These are phyloP conservation scores for Fibroporia radiculosa DNA, from an alignment of 768 basidiomycete species.

Conservation along the genomic window DNA sequence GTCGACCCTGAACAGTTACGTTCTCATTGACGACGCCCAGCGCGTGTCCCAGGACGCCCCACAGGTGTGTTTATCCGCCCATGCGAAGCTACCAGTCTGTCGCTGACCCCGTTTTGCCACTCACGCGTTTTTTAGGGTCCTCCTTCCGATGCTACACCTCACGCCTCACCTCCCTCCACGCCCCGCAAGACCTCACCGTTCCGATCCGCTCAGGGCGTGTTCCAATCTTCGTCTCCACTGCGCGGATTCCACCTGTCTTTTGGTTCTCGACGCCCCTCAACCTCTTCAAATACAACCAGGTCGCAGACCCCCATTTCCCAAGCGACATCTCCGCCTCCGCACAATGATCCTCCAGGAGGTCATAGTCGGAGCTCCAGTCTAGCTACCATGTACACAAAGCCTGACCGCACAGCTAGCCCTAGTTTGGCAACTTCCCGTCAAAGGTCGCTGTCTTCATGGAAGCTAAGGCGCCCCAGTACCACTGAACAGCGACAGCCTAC, in stretches of 20 bases:
- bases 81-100: conserved; percentile 17
- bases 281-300: conserved; percentile 26
- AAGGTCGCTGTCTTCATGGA: conserved; percentile 15
- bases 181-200: conserved; percentile 20
- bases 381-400: conserved; percentile 29
- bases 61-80: conserved; percentile 17
- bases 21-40: conserved; percentile 30
- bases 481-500: conserved; percentile 56
- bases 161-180: conserved; percentile 15
- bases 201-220: conserved; percentile 27
- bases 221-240: conserved; percentile 31
- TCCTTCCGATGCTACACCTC: conserved; percentile 3
- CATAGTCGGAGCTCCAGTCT: conserved; percentile 44
- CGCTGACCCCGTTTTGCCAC: conserved; percentile 4
- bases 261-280: conserved; percentile 33
- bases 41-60: conserved; percentile 19
- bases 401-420: conserved; percentile 7
- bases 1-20: conserved; percentile 31
- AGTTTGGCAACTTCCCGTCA: conserved; percentile 7
- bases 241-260: conserved; percentile 37
- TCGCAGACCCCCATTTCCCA: conserved; percentile 25
- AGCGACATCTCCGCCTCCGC: conserved; percentile 7
- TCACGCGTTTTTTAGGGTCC: conserved; percentile 8
- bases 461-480: conserved; percentile 28
- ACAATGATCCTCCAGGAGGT: neutral